Conservation (phyloP, 306 rosid genomes). For the peach (Prunus persica) region Prunus_persica_NCBIv2 NC_034012.1:3648001-3648500, state of each 20-base stretch:
- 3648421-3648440: not conserved
- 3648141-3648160: slow-evolving; percentile 51
- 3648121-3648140: slow-evolving; percentile 27
- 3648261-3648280: slow-evolving; percentile 67
- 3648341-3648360: not conserved
- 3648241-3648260: slow-evolving; percentile 28
- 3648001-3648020: slow-evolving; percentile 22
- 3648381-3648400: not conserved
- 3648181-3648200: slow-evolving; percentile 33
- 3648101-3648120: slow-evolving; percentile 13
- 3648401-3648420: not conserved
- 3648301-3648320: not conserved
- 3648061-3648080: slow-evolving; percentile 29
- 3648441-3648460: not conserved
- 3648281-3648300: slow-evolving; percentile 2
- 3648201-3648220: slow-evolving; percentile 61
- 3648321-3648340: too few relatives aligned
- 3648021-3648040: slow-evolving; percentile 52
- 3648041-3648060: slow-evolving; percentile 43
- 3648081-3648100: not conserved
- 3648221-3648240: slow-evolving; percentile 8
- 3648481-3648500: not conserved
- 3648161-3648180: not conserved
- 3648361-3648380: not conserved
- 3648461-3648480: not conserved